These are phyloP conservation scores for Colletotrichum sp. DNA, from an alignment of 2,329 filamentous ascomycete genomes.

Conservation along the genomic window DNA sequence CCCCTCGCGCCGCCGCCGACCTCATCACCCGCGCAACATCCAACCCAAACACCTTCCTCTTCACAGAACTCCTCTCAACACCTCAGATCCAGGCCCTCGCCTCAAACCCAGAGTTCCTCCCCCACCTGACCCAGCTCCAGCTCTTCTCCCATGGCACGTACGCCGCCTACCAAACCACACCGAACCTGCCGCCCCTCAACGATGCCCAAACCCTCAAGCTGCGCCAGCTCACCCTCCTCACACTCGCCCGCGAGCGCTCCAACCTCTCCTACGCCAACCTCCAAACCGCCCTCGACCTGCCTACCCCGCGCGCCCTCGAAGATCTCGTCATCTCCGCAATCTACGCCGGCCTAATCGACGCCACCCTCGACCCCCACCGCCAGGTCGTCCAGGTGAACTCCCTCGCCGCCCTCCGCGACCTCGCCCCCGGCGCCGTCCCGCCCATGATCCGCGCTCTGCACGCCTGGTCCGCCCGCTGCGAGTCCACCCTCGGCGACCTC, in stretches of 20 bases:
- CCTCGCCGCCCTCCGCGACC: slow-evolving; percentile 85
- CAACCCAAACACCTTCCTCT: slow-evolving; percentile 89
- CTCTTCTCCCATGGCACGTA: slow-evolving; percentile 95
- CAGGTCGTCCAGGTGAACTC: slow-evolving; percentile 78
- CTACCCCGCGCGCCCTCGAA: slow-evolving; percentile 75
- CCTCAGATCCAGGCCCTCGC: slow-evolving; percentile 79
- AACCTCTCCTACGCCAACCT: slow-evolving; percentile 79
- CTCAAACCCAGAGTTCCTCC: slow-evolving; percentile 63
- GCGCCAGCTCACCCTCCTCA: slow-evolving; percentile 86
- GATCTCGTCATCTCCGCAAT: slow-evolving; percentile 85
- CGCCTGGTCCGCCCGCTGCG: slow-evolving; percentile 82
- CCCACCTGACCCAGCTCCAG: slow-evolving; percentile 75
- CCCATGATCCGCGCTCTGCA: slow-evolving; percentile 71
- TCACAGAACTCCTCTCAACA: slow-evolving; percentile 87
- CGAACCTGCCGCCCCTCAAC: slow-evolving; percentile 72
- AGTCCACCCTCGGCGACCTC: slow-evolving; percentile 73
- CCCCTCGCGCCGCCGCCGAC: slow-evolving; percentile 83
- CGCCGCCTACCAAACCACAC: slow-evolving; percentile 65
- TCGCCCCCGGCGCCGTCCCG: slow-evolving; percentile 75
- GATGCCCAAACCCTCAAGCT: slow-evolving; percentile 82
- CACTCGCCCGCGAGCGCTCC: slow-evolving; percentile 71
- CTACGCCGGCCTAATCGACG: slow-evolving; percentile 82
- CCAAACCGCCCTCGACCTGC: slow-evolving; percentile 69
- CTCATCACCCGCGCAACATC: slow-evolving; percentile 88
- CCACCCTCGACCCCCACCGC: slow-evolving; percentile 81